Percentiles rank a stretch among this genome's conserved stretches.
Conservation (phyloP, 2,329 filamentous ascomycete genomes). For the Fusarium odoratissimum region DNA sequence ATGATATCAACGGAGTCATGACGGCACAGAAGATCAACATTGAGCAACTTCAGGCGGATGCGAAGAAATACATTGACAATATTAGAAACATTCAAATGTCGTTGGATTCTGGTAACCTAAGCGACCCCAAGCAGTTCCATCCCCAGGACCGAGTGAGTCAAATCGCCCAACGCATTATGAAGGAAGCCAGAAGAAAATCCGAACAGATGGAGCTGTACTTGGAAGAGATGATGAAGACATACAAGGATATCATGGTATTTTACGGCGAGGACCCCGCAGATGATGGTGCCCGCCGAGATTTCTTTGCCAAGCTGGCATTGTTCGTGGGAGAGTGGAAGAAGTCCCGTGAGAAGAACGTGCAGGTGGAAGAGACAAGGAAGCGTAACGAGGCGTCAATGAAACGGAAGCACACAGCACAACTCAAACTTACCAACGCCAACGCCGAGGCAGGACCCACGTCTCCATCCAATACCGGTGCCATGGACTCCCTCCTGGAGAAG, state of each 20-base stretch:
- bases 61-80: constrained; percentile 92
- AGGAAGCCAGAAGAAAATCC: constrained; percentile 93
- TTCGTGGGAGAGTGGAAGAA: constrained; percentile 97
- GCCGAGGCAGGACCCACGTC: constrained; percentile 67
- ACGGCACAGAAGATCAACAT: constrained; percentile 91
- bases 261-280: constrained; percentile 95
- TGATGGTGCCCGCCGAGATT: constrained; percentile 92
- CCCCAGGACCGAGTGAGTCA: constrained; percentile 94
- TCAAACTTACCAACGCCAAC: constrained; percentile 68
- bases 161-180: constrained; percentile 93
- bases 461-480: constrained; percentile 84
- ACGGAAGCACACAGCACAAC: constrained; percentile 78
- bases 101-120: constrained; percentile 92
- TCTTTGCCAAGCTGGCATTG: constrained; percentile 91
- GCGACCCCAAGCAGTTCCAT: constrained; percentile 97
- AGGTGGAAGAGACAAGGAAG: constrained; percentile 82
- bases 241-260: constrained; percentile 95
- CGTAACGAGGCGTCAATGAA: constrained; percentile 94
- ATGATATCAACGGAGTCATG: constrained; percentile 85
- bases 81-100: constrained; percentile 94
- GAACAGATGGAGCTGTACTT: constrained; percentile 95
- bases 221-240: constrained; percentile 90
- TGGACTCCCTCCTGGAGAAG: constrained; percentile 96
- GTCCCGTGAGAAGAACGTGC: constrained; percentile 91
- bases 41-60: constrained; percentile 88